Evolutionary conservation across 345 rosid genomes (phyloP).

Genomic region (Citropsis articulata): DNA sequence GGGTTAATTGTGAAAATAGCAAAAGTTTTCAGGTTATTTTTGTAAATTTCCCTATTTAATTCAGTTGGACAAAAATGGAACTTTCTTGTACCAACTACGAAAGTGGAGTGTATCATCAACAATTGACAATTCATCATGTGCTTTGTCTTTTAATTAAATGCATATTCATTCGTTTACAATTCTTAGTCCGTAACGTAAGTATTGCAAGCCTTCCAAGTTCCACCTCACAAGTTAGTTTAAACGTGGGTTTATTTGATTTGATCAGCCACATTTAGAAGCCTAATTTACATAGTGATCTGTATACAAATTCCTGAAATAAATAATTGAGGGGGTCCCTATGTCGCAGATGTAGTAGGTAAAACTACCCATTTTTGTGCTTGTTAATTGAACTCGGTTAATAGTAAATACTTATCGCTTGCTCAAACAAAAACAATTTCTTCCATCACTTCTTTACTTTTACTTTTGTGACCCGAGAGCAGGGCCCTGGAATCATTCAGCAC

Average conservation of each 20-base stretch:
- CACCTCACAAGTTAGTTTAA: background rate
- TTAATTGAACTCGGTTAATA: background rate
- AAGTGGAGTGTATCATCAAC: background rate
- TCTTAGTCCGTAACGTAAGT: background rate
- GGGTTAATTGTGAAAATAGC: too few relatives aligned
- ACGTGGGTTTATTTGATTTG: background rate
- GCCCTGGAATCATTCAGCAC: background rate
- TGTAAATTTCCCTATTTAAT: too few relatives aligned
- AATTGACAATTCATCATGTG: background rate
- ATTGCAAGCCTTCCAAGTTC: background rate
- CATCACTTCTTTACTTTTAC: too few relatives aligned
- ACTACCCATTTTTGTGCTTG: conserved; percentile 2
- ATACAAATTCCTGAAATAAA: background rate
- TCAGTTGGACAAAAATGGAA: background rate
- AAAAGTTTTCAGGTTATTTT: too few relatives aligned
- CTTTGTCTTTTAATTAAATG: background rate
- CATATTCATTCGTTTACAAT: background rate
- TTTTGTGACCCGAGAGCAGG: background rate
- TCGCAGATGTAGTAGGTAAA: conserved; percentile 12
- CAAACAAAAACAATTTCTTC: background rate
- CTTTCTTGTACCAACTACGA: background rate
- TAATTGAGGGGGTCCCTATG: background rate
- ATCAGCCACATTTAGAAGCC: background rate
- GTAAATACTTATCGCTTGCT: background rate
- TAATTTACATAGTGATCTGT: background rate